Base-by-base conservation (phyloP, 2,329 filamentous ascomycete genomes). In the Pseudonectria foliicola region DNA sequence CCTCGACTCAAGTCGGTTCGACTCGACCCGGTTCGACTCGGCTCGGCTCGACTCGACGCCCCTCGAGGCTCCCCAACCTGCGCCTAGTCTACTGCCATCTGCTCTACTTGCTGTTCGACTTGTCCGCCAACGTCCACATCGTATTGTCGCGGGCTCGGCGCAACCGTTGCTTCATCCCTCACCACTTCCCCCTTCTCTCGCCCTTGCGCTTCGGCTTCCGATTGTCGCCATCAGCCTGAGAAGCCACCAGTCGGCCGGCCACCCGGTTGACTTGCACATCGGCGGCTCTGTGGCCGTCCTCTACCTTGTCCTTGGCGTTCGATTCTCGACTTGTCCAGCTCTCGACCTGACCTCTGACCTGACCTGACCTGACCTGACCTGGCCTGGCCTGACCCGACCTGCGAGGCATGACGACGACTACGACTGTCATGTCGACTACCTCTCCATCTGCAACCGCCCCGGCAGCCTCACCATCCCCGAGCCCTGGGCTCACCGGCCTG, bases 351-450 rank as follows among this genome's bases (percentile, higher is more conserved):
- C n/a, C n/a, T n/a, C n/a, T n/a, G n/a, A n/a, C n/a, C n/a, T n/a
- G n/a, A n/a, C n/a, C n/a, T n/a, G n/a, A n/a, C n/a, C 18, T 21
- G 5, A 21, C 18, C 18, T 8, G 18, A 21, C 13, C 7, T n/a
- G 6, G 3, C 14, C 18, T 50, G 46, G 45, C 45, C 39, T 39
- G 37, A 45, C 42, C 32, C 35, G 39, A 34, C 39, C 33, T 33
- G 46, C 49, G 44, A 55, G 49, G 50, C 46, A 59, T 58, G 54
- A 58, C 53, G 46, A 57, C 52, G 46, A 71, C 69, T 66, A 66
- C 68, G 49, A 65, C 71, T 52, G 67, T 73, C 55, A 73, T 78
- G 69, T 74, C 73, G 54, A 65, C 72, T 48, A 66, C 67, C 44
- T 71, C 73, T 48, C 71, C 73, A 46, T 64, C 68, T 25, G 75